phyloP scores from a whole-genome alignment of 306 rosid species.

The Vachellia pachyceras region DNA sequence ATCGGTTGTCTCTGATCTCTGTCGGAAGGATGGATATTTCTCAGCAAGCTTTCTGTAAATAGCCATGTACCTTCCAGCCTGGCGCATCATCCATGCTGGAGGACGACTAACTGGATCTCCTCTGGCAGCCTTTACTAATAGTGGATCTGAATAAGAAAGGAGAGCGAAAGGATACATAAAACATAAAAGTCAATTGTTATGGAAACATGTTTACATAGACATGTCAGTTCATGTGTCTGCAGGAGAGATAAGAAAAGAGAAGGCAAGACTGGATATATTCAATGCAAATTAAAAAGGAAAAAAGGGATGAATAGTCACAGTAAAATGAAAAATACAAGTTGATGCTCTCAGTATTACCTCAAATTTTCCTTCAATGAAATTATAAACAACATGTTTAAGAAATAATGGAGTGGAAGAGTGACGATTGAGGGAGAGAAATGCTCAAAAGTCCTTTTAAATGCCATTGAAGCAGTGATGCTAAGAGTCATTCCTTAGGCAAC shows the following conservation, averaged over 20 bases:
- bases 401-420: not conserved
- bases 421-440: not conserved
- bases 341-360: not conserved
- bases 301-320: not conserved
- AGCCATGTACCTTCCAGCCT: conserved; percentile 99
- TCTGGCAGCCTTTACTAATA: conserved; percentile 93
- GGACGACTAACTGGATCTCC: conserved; percentile 92
- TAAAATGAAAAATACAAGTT: not conserved
- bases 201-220: not conserved
- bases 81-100: conserved; percentile 99
- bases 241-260: not conserved
- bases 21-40: conserved; percentile 93
- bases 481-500: not conserved
- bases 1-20: conserved; percentile 97
- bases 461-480: not conserved
- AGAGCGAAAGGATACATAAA: conserved; percentile 24
- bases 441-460: conserved; percentile 3
- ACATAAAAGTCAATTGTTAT: conserved; percentile 20
- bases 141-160: conserved; percentile 66
- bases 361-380: not conserved
- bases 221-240: not conserved
- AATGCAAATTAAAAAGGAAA: not conserved
- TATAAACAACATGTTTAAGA: not conserved
- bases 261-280: not conserved
- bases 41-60: conserved; percentile 94